Base-by-base conservation (phyloP, 805 yeast genomes). In the Zygosaccharomyces bailii region DNA sequence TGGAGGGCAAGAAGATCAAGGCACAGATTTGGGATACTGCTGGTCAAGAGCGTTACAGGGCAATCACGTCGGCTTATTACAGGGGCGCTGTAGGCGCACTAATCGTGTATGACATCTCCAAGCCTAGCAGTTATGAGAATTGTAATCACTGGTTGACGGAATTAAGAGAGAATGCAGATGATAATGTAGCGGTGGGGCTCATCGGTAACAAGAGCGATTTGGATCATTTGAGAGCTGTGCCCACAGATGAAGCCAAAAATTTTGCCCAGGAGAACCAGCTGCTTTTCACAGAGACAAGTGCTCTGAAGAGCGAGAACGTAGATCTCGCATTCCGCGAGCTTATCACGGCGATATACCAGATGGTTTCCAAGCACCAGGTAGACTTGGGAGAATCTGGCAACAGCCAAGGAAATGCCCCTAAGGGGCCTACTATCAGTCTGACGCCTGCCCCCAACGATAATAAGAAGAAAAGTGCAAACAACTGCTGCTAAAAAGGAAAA, bases 11-110 rank as follows among this genome's bases (percentile, higher is more conserved):
- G 60, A 71, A 87, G 63, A 84, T 86, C 55, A 87, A 86, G 66
- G 91, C 95, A 3, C 95, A 88, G 68, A 84, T 89, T 56, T 91
- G 99, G 99, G 99, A 91, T 68, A 91, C 99, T 29, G 99, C 99
- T 2, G 99, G 99, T 50, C 99, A 91, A 72, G 99, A 91, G 69
- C 81, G 99, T 67, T 91, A 93, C 73, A 80, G 99, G 59, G 98
- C 99, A 35, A 91, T 91, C 66, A 93, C 99, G 24, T 82, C 93
- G 45, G 98, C 98, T 4, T 91, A 91, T 71, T 91, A 91, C 67
- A 79, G 99, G 64, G 99, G 98, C 33, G 98, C 99, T 1, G 96
- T 90, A 43, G 99, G 99, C 48, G 98, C 98, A 3, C 75, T 91
- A 59, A 84, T 91, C 46, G 96, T 91, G 52, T 91, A 91, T 69